A percentile compares a stretch with the other conserved stretches of the same genome.
These are phyloP conservation scores for Rhodomyrtus psidioides DNA, from an alignment of 441 rosid genomes.

Conservation along the genomic window DNA sequence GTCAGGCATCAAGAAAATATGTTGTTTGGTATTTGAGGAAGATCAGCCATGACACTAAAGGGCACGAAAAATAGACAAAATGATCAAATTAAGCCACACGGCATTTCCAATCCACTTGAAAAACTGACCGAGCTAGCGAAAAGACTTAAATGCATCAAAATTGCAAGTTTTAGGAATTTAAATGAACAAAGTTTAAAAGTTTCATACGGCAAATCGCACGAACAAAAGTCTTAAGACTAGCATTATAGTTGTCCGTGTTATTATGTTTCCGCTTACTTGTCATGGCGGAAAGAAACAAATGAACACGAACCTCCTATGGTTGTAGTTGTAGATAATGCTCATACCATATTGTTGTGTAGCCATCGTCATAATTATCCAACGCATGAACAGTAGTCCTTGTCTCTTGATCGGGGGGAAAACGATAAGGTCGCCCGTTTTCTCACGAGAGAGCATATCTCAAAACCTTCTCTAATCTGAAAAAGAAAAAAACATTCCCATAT, in stretches of 20 bases:
- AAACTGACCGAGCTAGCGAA: neutral
- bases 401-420: neutral
- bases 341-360: neutral
- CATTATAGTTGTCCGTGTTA: neutral
- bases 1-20: fast-evolving
- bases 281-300: neutral
- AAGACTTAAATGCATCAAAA: neutral
- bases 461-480: neutral
- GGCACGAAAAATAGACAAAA: neutral
- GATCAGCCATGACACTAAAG: neutral
- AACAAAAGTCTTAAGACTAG: neutral
- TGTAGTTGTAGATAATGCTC: neutral
- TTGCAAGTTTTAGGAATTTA: neutral
- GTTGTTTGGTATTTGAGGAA: neutral
- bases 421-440: neutral
- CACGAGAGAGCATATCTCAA: neutral
- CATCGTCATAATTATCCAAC: neutral
- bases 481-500: neutral
- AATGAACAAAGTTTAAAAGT: neutral
- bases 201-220: neutral
- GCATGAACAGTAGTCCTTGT: neutral
- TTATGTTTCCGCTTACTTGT: neutral
- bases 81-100: neutral
- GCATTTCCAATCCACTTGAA: neutral
- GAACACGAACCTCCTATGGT: neutral